Evolutionary conservation across 140 eudicot species (phyloP).

Genomic region (Ambrosia hybrid): DNA sequence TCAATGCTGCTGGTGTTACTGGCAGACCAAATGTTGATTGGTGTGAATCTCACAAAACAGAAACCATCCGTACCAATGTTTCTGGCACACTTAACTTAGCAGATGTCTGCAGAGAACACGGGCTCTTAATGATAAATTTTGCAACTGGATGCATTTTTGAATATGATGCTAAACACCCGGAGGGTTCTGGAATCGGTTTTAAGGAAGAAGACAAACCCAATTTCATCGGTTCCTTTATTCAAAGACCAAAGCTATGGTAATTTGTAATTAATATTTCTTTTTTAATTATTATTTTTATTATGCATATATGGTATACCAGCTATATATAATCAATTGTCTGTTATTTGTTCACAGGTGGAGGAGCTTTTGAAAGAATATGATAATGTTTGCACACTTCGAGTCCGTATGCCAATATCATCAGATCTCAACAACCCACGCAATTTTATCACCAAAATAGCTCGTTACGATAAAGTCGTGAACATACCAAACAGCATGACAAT

Average conservation of each 20-base stretch:
- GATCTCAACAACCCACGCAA: slow-evolving; percentile 91
- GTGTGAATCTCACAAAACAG: no score
- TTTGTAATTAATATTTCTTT: not conserved
- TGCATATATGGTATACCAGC: not conserved
- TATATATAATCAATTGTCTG: not conserved
- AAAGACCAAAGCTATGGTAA: slow-evolving; percentile 95
- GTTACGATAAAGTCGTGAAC: slow-evolving; percentile 80
- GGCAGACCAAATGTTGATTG: slow-evolving; percentile 99
- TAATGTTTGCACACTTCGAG: slow-evolving; percentile 90
- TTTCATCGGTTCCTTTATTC: slow-evolving; percentile 90
- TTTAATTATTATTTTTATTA: not conserved
- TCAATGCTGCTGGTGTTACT: slow-evolving; percentile 97
- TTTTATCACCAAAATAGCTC: slow-evolving; percentile 80
- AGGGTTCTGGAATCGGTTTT: slow-evolving; percentile 90
- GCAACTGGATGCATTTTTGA: slow-evolving; percentile 98
- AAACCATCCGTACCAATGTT: slow-evolving; percentile 86
- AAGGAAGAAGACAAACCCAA: slow-evolving; percentile 94
- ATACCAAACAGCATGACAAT: slow-evolving; percentile 95
- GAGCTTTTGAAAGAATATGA: slow-evolving; percentile 76
- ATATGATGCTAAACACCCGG: slow-evolving; percentile 76
- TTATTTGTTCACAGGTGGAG: slow-evolving; percentile 55
- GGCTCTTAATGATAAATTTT: slow-evolving; percentile 74
- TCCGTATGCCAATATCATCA: slow-evolving; percentile 91
- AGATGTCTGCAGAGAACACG: slow-evolving; percentile 86
- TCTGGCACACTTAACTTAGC: slow-evolving; percentile 82